phyloP scores from a whole-genome alignment of 208 protist genomes.

The Leishmania tarentolae region DNA sequence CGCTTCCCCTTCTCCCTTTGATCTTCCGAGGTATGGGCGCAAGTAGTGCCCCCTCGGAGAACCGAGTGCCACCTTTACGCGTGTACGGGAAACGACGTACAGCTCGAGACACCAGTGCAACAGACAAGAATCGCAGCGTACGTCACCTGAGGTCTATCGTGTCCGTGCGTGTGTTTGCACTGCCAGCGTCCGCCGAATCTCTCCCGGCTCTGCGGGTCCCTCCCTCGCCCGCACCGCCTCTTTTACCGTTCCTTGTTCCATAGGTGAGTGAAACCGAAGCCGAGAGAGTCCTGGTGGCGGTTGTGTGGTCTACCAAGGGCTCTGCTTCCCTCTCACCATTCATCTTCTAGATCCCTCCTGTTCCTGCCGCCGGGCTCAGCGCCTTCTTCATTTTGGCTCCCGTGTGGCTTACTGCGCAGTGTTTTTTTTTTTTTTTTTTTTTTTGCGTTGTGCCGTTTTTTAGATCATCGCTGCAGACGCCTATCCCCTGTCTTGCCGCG shows the following conservation, averaged over 20 bases:
- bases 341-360: neutral
- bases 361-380: neutral
- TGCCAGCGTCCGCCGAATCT: neutral
- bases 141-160: neutral
- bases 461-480: neutral
- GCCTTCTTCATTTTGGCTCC: neutral
- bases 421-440: neutral
- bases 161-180: neutral
- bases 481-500: neutral
- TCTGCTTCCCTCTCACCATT: slow-evolving; percentile 7
- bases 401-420: neutral
- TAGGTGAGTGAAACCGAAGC: neutral
- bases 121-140: neutral
- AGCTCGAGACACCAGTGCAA: neutral
- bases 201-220: neutral
- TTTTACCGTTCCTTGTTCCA: neutral
- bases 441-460: neutral
- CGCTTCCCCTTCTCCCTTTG: neutral
- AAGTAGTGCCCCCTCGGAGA: neutral
- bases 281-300: neutral
- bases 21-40: neutral
- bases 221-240: neutral
- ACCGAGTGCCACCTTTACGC: neutral
- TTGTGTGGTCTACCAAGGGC: neutral
- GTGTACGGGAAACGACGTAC: no score